Conservation (phyloP, 495 filamentous ascomycete genomes). For the Xanthoparmelia taractica region DNA sequence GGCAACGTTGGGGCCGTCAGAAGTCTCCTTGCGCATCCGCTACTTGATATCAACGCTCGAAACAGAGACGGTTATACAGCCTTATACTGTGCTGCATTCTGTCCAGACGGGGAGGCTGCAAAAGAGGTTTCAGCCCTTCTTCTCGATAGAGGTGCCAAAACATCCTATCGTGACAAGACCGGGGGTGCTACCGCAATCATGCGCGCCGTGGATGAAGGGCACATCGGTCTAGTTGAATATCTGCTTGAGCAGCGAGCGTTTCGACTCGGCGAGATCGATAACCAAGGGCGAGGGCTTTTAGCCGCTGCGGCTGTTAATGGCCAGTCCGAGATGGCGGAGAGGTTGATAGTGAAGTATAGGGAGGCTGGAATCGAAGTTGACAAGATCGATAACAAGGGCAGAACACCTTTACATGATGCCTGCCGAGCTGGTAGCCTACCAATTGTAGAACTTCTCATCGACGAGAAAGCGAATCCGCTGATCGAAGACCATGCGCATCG, state of each 20-base stretch:
- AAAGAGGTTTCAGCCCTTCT: no score
- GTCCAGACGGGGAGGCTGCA: no score
- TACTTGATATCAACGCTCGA: constrained; percentile 3
- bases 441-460: constrained; percentile 16
- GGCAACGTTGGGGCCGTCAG: not conserved
- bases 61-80: constrained; percentile 10
- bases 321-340: constrained; percentile 16
- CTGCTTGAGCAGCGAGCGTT: constrained; percentile 1
- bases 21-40: not conserved
- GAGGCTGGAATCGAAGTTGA: constrained; percentile 10
- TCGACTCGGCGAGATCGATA: constrained; percentile 15
- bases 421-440: constrained; percentile 7
- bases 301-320: constrained; percentile 20
- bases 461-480: constrained; percentile 1
- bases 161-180: constrained; percentile 6
- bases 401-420: constrained; percentile 23
- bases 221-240: not conserved
- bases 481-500: constrained; percentile 12
- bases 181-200: constrained; percentile 17
- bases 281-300: constrained; percentile 17
- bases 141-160: constrained; percentile 21
- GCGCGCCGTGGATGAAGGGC: constrained; percentile 10
- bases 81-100: no score
- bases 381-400: constrained; percentile 9
- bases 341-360: no score